Evolutionary conservation across 352 stramenopile genomes (phyloP).

Genomic region (Pythium aristosporum): DNA sequence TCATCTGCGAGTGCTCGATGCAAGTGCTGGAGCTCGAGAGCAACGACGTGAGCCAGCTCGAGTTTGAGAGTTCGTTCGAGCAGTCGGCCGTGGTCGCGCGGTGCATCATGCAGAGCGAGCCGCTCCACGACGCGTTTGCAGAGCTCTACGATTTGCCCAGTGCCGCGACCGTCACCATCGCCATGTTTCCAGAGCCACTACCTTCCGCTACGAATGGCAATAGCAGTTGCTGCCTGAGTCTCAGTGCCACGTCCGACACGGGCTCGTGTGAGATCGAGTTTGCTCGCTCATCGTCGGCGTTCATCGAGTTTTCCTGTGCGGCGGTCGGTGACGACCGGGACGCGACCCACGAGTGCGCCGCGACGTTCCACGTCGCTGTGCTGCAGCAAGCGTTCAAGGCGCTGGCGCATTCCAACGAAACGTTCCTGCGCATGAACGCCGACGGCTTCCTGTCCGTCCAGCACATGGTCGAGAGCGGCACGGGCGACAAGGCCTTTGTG

Average conservation of each 20-base stretch:
- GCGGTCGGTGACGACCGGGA: slow-evolving; percentile 12
- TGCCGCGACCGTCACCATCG: slow-evolving; percentile 73
- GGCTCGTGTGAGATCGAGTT: slow-evolving; percentile 85
- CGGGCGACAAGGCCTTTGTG: slow-evolving; percentile 76
- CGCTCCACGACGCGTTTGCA: slow-evolving; percentile 74
- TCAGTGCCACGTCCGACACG: slow-evolving; percentile 70
- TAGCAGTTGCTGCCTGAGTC: slow-evolving; percentile 33
- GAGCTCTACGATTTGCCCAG: slow-evolving; percentile 85
- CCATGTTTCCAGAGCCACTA: slow-evolving; percentile 46
- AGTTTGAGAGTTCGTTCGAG: slow-evolving; percentile 83
- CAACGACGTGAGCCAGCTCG: slow-evolving; percentile 63
- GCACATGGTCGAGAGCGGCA: slow-evolving; percentile 30
- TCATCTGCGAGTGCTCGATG: slow-evolving; percentile 85
- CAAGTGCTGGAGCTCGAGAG: slow-evolving; percentile 77
- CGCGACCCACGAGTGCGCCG: slow-evolving; percentile 28
- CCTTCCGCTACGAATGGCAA: not conserved
- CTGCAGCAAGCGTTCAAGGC: slow-evolving; percentile 84
- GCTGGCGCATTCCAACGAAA: slow-evolving; percentile 71
- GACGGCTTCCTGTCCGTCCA: slow-evolving; percentile 82
- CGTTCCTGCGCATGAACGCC: slow-evolving; percentile 80
- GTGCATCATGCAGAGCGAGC: slow-evolving; percentile 83
- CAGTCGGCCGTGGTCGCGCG: slow-evolving; percentile 65
- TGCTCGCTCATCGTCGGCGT: slow-evolving; percentile 58
- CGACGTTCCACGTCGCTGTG: slow-evolving; percentile 80
- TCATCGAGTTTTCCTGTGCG: slow-evolving; percentile 83